A percentile compares a stretch with the other conserved stretches of the same genome.
phyloP scores from a whole-genome alignment of 202 grass and related monocot genomes.

The Miscanthus sacchariflorus region DNA sequence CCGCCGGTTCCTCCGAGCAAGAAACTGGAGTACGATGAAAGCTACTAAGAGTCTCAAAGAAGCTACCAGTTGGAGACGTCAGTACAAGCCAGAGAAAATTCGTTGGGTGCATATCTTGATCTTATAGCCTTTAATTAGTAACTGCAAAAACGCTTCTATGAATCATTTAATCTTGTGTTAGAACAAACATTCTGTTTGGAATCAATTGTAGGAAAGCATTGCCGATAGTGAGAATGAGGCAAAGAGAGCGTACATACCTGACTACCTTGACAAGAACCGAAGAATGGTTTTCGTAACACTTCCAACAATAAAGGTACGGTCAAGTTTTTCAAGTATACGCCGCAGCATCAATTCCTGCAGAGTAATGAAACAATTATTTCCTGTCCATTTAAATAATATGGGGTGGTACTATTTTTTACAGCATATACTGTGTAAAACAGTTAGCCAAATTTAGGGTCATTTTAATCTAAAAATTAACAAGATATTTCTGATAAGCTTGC shows the following conservation, averaged over 20 bases:
- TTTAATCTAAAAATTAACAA: too few relatives aligned
- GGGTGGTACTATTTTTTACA: too few relatives aligned
- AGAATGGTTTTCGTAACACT: constrained; percentile 15
- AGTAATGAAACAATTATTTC: too few relatives aligned
- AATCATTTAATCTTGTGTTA: neutral
- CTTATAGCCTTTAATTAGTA: neutral
- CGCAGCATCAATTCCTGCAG: too few relatives aligned
- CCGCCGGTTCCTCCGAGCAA: constrained; percentile 46
- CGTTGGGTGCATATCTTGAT: constrained; percentile 25
- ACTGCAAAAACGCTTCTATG: neutral
- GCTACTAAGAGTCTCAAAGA: constrained; percentile 41
- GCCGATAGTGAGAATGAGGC: constrained; percentile 19
- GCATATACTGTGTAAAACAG: too few relatives aligned
- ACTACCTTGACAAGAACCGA: constrained; percentile 44
- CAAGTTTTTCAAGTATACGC: neutral
- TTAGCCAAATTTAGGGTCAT: too few relatives aligned
- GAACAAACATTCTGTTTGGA: neutral
- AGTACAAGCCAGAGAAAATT: constrained; percentile 48
- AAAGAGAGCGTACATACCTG: constrained; percentile 19
- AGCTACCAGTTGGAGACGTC: constrained; percentile 48
- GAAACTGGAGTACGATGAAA: constrained; percentile 27
- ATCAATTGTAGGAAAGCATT: constrained; percentile 41
- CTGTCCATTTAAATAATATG: too few relatives aligned
- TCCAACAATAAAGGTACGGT: neutral
- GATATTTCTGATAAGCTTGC: too few relatives aligned